phyloP scores from a whole-genome alignment of 2,329 filamentous ascomycete genomes.

The Cryphonectria carpinicola region DNA sequence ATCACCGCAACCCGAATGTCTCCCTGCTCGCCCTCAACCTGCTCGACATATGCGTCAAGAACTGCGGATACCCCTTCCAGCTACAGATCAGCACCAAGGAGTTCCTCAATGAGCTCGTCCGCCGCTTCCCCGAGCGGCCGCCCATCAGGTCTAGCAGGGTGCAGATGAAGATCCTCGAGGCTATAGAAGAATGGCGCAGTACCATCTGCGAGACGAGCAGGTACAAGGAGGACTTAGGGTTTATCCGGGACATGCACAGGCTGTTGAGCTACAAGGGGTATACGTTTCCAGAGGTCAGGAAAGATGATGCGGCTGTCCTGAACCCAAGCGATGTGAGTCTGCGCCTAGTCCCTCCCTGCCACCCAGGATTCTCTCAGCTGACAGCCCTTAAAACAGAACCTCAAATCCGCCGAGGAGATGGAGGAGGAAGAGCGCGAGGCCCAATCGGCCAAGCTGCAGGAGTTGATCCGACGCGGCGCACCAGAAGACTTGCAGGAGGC shows the following conservation, averaged over 20 bases:
- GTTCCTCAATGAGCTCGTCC: slow-evolving; percentile 96
- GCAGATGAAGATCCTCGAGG: slow-evolving; percentile 89
- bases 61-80: slow-evolving; percentile 98
- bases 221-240: slow-evolving; percentile 96
- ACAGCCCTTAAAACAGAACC: slow-evolving; percentile 61
- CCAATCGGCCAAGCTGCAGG: slow-evolving; percentile 97
- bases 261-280: slow-evolving; percentile 97
- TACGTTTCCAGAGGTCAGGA: slow-evolving; percentile 86
- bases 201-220: slow-evolving; percentile 98
- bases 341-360: neutral
- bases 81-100: slow-evolving; percentile 98
- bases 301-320: slow-evolving; percentile 92
- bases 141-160: slow-evolving; percentile 84
- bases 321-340: slow-evolving; percentile 91
- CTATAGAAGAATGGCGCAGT: slow-evolving; percentile 96
- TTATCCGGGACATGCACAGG: slow-evolving; percentile 96
- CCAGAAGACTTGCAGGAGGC: slow-evolving; percentile 96
- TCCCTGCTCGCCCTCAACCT: slow-evolving; percentile 86
- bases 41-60: slow-evolving; percentile 99
- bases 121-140: slow-evolving; percentile 91
- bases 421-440: slow-evolving; percentile 94
- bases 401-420: slow-evolving; percentile 98
- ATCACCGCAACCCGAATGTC: slow-evolving; percentile 96
- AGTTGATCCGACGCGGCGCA: slow-evolving; percentile 88
- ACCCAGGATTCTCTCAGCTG: neutral